These are phyloP conservation scores for Colletotrichum eleusines DNA, from an alignment of 2,329 filamentous ascomycete species.

Conservation along the genomic window DNA sequence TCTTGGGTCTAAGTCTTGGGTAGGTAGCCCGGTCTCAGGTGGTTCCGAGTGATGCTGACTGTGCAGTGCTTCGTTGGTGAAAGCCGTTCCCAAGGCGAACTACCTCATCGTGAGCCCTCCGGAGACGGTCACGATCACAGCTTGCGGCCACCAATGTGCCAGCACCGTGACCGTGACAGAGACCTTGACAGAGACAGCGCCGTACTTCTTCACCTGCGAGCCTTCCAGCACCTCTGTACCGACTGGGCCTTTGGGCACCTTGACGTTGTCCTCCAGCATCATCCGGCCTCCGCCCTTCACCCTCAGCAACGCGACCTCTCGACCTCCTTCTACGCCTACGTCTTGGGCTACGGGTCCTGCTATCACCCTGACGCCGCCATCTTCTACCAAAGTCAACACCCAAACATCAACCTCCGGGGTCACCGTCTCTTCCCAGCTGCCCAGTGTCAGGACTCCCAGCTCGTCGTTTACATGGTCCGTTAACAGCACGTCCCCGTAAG, in stretches of 20 bases:
- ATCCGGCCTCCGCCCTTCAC: background rate
- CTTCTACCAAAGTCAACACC: background rate
- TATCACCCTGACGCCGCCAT: background rate
- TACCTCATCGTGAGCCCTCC: constrained; percentile 26
- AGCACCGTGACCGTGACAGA: constrained; percentile 47
- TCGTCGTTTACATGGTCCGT: constrained; percentile 6
- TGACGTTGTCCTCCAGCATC: constrained; percentile 20
- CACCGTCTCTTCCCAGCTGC: constrained; percentile 23
- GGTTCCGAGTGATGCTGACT: background rate
- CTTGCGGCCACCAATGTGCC: constrained; percentile 33
- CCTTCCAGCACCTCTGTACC: background rate
- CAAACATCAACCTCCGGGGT: constrained; percentile 1
- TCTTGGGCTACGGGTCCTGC: constrained; percentile 10
- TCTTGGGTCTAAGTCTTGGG: constrained; percentile 48
- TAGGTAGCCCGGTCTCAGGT: constrained; percentile 19
- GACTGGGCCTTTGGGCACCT: background rate
- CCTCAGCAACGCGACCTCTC: constrained; percentile 21
- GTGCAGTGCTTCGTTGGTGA: constrained; percentile 45
- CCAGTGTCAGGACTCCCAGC: constrained; percentile 25
- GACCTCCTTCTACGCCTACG: background rate
- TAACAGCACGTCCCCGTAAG: constrained; percentile 30
- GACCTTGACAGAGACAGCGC: constrained; percentile 49
- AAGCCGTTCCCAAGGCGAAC: constrained; percentile 43
- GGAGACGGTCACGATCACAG: constrained; percentile 35
- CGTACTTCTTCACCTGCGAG: constrained; percentile 43